Base-by-base conservation (phyloP, 352 stramenopile genomes). In the Aphanomyces stellatus region DNA sequence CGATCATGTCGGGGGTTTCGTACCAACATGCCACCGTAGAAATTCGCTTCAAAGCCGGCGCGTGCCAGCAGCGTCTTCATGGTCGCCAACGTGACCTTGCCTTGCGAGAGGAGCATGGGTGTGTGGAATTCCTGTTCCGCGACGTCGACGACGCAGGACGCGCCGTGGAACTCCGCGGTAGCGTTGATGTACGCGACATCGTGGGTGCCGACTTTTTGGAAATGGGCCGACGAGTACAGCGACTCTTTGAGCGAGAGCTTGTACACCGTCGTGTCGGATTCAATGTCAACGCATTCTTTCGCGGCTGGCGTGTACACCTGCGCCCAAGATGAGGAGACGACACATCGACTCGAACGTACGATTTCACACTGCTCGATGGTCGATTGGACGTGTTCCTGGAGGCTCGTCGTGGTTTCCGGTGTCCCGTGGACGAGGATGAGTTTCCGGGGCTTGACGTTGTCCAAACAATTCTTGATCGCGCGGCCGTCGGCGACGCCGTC, bases 221-320 rank as follows among this genome's bases (percentile, higher is more conserved):
- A 95, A 4, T 88, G 72, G 0, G 81, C 78, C 17, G 85, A 88
- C 4, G 85, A 91, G 69, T 95, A 95, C 25, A 95, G 67, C 46
- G 85, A 88, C 46, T 95, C 87, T 60, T 92, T 94, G 49, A 95
- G 75, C 2, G 85, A 81, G 15, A 95, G 72, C 68, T 95, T 95
- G 81, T 91, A 94, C 55, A 95, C 85, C 35, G 91, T 95, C 60
- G 87, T 95, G 69, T 93, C 87, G 27, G 85, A 94, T 64, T 95
- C 87, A 51, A 95, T 95, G 68, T 95, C 87, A 65, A 95, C 93
- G 69, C 85, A 94, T 55, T 95, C 87, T 78, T 92, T 91, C 4
- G 88, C 75, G 46, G 90, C 86, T 6, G 87, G 87, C 15, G 82
- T 91, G 74, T 93, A 95, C 28, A 95, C 63, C 66, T 71, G 62